These are phyloP conservation scores for Phaffomyces antillensis DNA, from an alignment of 805 yeast species.

Conservation along the genomic window DNA sequence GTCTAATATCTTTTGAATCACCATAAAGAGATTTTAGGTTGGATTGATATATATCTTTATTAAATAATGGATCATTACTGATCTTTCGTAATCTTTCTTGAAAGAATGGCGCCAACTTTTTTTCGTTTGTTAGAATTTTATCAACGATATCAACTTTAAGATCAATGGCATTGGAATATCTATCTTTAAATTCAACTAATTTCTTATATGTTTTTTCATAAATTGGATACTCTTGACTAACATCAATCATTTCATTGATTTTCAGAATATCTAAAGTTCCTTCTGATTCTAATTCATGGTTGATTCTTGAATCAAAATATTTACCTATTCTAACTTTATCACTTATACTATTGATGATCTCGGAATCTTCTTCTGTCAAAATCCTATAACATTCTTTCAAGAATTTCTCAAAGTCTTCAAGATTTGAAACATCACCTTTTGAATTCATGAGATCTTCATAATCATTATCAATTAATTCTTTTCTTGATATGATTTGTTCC, in stretches of 20 bases:
- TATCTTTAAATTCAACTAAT: slow-evolving; percentile 10
- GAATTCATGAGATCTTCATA: slow-evolving; percentile 16
- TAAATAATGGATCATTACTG: background rate
- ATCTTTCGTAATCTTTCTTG: slow-evolving; percentile 1
- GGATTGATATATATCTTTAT: slow-evolving; percentile 1
- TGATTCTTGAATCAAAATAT: slow-evolving; percentile 8
- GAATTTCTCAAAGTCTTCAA: slow-evolving; percentile 18
- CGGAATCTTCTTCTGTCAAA: slow-evolving; percentile 19
- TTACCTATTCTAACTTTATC: slow-evolving; percentile 12
- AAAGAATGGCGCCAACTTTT: background rate
- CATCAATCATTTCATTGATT: slow-evolving; percentile 8
- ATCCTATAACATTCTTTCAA: slow-evolving; percentile 21
- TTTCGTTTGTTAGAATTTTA: background rate
- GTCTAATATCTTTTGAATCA: slow-evolving; percentile 26
- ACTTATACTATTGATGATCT: slow-evolving; percentile 7
- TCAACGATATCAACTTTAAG: slow-evolving; percentile 5
- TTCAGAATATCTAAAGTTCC: slow-evolving; percentile 2
- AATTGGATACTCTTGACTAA: slow-evolving; percentile 19
- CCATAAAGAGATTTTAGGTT: slow-evolving; percentile 22
- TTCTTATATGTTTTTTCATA: slow-evolving; percentile 9
- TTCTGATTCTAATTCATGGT: slow-evolving; percentile 1
- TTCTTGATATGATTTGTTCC: slow-evolving; percentile 30
- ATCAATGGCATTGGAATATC: slow-evolving; percentile 9
- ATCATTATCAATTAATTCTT: slow-evolving; percentile 30
- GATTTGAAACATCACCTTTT: background rate